Conservation (phyloP, 23 red algal species). For the Porphyridium purpureum region DNA sequence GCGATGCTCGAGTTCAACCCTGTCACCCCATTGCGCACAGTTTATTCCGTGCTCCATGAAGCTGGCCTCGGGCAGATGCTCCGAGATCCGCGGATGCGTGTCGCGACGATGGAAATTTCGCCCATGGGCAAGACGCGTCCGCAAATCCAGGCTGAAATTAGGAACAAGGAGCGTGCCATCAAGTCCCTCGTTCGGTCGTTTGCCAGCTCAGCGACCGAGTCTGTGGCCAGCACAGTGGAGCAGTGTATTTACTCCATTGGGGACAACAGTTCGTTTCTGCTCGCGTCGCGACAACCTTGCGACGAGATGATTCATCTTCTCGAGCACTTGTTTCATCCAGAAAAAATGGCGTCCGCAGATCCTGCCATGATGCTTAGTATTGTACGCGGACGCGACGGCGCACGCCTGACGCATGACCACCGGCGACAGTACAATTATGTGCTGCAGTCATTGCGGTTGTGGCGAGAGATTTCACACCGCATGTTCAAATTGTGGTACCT, state of each 20-base stretch:
- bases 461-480: conserved; percentile 44
- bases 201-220: conserved; percentile 7
- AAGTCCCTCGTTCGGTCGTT: conserved; percentile 21
- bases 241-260: conserved; percentile 51
- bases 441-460: conserved; percentile 38
- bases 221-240: conserved; percentile 18
- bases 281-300: conserved; percentile 33
- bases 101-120: conserved; percentile 38
- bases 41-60: conserved; percentile 22
- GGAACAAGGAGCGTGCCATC: conserved; percentile 25
- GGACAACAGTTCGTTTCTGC: conserved; percentile 50
- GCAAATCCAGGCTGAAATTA: conserved; percentile 32
- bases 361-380: conserved; percentile 4
- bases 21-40: conserved; percentile 32
- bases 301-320: conserved; percentile 44
- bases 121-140: conserved; percentile 19
- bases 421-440: conserved; percentile 45
- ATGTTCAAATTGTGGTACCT: conserved; percentile 57
- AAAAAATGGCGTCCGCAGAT: background rate
- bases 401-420: conserved; percentile 53
- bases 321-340: conserved; percentile 21
- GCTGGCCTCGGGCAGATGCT: conserved; percentile 19
- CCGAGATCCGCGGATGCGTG: conserved; percentile 24
- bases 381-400: conserved; percentile 25
- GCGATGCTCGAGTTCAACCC: conserved; percentile 25